Conservation (phyloP, 2,329 filamentous ascomycete species). For the Claviceps africana region DNA sequence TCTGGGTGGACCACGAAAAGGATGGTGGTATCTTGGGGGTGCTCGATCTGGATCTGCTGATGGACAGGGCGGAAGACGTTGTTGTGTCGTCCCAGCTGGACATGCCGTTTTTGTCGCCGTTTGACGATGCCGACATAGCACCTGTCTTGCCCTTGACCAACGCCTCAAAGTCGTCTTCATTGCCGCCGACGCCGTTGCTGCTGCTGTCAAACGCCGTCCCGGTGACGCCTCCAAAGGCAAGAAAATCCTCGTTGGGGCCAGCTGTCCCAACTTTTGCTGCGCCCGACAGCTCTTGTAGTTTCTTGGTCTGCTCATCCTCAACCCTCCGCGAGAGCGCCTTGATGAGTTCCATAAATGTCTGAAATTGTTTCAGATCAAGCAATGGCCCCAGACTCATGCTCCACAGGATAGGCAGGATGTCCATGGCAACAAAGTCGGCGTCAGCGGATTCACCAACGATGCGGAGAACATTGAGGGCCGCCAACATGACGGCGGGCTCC, state of each 20-base stretch:
- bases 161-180: constrained; percentile 68
- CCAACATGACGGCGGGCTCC: constrained; percentile 95
- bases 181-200: constrained; percentile 31
- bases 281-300: constrained; percentile 69
- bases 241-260: constrained; percentile 48
- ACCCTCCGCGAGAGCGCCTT: constrained; percentile 65
- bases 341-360: constrained; percentile 79
- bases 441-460: constrained; percentile 75
- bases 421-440: constrained; percentile 80
- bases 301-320: constrained; percentile 77
- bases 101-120: constrained; percentile 29
- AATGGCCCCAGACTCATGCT: constrained; percentile 80
- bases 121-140: constrained; percentile 18
- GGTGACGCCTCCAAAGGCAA: constrained; percentile 55
- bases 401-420: constrained; percentile 84
- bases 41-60: constrained; percentile 19
- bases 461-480: constrained; percentile 68
- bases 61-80: constrained; percentile 20
- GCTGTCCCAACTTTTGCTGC: constrained; percentile 35
- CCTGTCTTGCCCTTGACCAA: constrained; percentile 60
- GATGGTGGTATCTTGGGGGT: constrained; percentile 32
- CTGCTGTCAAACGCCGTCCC: constrained; percentile 38
- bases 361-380: constrained; percentile 76
- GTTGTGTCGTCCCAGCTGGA: constrained; percentile 33
- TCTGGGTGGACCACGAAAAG: constrained; percentile 53